Base-by-base conservation (phyloP, 1,284 basidiomycete species). In the Boletellus deceptivus region DNA sequence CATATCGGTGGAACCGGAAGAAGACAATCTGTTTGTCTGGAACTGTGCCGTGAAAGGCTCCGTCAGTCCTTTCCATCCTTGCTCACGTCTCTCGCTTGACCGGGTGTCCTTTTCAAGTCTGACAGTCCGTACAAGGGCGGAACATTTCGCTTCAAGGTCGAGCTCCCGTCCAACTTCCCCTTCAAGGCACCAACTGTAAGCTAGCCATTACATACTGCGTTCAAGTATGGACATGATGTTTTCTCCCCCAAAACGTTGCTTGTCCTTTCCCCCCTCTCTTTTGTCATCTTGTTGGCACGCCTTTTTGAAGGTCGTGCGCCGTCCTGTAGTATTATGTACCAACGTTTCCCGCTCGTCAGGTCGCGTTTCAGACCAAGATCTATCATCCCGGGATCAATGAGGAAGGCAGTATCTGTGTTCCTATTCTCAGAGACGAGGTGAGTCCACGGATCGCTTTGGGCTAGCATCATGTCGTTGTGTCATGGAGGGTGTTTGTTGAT, bases 361-460 rank as follows among this genome's bases (percentile, higher is more conserved):
- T 94, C 53, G 83, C 81, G 38, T 94, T 94, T 72, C 82, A 74
- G 41, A 95, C 93, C 35, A 92, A 87, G 75, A 88, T 93, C 52
- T 95, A 95, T 65, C 93, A 96, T 71, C 93, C 93, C 14, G 93
- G 93, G 48, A 89, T 96, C 64, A 93, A 95, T 57, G 90, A 93
- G 53, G 91, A 96, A 64, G 93, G 92, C 36, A 75, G 79, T 27
- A 91, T 92, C 49, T 92, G 89, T 65, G 80, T 92, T 24, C 86
- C 89, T 34, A 76, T 93, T 43, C 76, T 93, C 47, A 80, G 86
- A 58, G 88, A 91, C 65, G 86, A 93, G 76, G 91, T 91, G 59
- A 55, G 86, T 37, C 37, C 44, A 49, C n/a, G 39, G 43, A 46
- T 24, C 18, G 48, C 34, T 44, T 37, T 59, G 47, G 36, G 44